Conservation (phyloP, 176 grass and related monocot genomes). For the Melocanna baccifera region DNA sequence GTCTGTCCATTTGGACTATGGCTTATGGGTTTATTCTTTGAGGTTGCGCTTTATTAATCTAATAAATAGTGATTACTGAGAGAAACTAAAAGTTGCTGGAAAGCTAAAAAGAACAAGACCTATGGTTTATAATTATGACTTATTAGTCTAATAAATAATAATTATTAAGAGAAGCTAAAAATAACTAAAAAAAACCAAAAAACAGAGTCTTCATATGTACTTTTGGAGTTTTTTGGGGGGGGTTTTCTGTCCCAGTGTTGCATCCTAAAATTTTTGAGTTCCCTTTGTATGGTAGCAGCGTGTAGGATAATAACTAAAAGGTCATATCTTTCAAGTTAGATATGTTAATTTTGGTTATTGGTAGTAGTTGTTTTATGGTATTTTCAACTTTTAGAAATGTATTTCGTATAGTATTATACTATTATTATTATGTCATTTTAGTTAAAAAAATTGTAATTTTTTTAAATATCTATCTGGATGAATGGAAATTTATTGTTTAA, state of each 20-base stretch:
- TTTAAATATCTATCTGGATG: background rate
- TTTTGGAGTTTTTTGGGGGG: too few relatives aligned
- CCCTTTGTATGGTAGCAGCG: accelerated
- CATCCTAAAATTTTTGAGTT: background rate
- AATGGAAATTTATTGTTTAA: background rate
- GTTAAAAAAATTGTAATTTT: background rate
- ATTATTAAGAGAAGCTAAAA: too few relatives aligned
- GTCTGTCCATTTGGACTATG: too few relatives aligned
- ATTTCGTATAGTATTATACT: background rate
- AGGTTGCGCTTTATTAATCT: too few relatives aligned
- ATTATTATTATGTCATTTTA: background rate
- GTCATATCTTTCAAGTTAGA: background rate
- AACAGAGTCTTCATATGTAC: too few relatives aligned
- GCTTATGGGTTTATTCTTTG: too few relatives aligned
- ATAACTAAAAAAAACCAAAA: too few relatives aligned
- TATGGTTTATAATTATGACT: too few relatives aligned
- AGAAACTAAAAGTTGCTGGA: too few relatives aligned
- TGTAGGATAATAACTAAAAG: background rate
- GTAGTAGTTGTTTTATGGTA: background rate
- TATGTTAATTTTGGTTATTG: background rate
- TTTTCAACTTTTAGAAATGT: background rate
- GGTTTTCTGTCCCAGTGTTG: background rate
- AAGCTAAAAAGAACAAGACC: too few relatives aligned
- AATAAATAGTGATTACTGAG: too few relatives aligned
- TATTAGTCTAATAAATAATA: too few relatives aligned